Percentiles rank a stretch among this genome's conserved stretches.
These are phyloP conservation scores for Dictyostelium intermedium DNA, from an alignment of 78 protist genomes.

Conservation along the genomic window DNA sequence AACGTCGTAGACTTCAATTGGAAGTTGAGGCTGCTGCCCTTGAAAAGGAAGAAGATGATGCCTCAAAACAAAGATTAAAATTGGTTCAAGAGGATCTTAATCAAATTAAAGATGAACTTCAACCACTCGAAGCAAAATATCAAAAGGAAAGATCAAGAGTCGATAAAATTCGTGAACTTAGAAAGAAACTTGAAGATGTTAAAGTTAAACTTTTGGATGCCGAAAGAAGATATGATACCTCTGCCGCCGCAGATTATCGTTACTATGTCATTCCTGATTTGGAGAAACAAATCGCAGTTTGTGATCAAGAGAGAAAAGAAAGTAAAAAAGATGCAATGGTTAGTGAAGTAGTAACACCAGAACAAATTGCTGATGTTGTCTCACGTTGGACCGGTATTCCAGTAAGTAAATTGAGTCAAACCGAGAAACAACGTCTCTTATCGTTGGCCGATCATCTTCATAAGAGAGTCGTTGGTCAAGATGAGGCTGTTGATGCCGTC, in stretches of 20 bases:
- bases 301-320: constrained; percentile 54
- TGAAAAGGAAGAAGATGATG: constrained; percentile 88
- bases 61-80: constrained; percentile 80
- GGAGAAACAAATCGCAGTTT: constrained; percentile 68
- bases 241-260: constrained; percentile 91
- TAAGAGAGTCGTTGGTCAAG: constrained; percentile 97
- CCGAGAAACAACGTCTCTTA: constrained; percentile 93
- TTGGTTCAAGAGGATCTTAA: constrained; percentile 81
- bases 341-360: constrained; percentile 82
- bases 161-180: constrained; percentile 81
- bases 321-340: constrained; percentile 52
- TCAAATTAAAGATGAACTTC: constrained; percentile 84
- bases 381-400: constrained; percentile 99
- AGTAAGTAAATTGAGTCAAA: constrained; percentile 85
- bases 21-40: constrained; percentile 95
- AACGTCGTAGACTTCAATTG: constrained; percentile 92
- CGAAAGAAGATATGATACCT: constrained; percentile 89
- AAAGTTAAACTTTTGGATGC: constrained; percentile 88
- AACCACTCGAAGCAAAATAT: constrained; percentile 87
- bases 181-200: constrained; percentile 86
- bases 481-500: constrained; percentile 96
- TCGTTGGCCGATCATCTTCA: constrained; percentile 84
- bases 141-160: constrained; percentile 90
- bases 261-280: constrained; percentile 95
- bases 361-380: constrained; percentile 91